Conservation (phyloP, 1,284 basidiomycete genomes). For the Rhizoctonia solani region DNA sequence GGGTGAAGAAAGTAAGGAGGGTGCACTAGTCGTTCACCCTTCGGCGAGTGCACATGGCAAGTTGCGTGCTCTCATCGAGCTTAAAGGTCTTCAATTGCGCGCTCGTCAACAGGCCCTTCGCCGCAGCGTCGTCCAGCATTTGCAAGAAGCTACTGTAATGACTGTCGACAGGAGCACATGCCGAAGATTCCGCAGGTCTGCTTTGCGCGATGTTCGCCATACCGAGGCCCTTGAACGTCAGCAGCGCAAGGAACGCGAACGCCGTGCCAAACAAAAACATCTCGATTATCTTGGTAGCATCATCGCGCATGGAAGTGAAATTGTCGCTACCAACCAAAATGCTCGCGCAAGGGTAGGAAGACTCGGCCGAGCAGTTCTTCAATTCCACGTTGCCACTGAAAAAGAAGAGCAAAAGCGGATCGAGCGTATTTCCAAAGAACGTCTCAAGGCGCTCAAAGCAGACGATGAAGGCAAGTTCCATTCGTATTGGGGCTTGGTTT, state of each 20-base stretch:
- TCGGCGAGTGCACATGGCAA: slow-evolving; percentile 72
- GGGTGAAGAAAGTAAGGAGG: slow-evolving; percentile 42
- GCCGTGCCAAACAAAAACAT: slow-evolving; percentile 94
- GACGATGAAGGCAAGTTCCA: slow-evolving; percentile 74
- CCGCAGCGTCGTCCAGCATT: slow-evolving; percentile 83
- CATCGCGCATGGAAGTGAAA: slow-evolving; percentile 79
- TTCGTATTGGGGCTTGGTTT: background rate
- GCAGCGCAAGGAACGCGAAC: slow-evolving; percentile 91
- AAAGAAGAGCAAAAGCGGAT: slow-evolving; percentile 99
- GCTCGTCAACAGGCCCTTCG: slow-evolving; percentile 89
- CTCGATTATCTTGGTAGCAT: slow-evolving; percentile 92
- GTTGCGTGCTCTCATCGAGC: slow-evolving; percentile 89
- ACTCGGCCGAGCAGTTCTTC: slow-evolving; percentile 84
- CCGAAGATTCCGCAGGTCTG: slow-evolving; percentile 85
- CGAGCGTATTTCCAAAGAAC: slow-evolving; percentile 95
- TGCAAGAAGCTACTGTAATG: slow-evolving; percentile 88
- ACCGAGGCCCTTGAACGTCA: slow-evolving; percentile 91
- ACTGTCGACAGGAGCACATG: slow-evolving; percentile 92
- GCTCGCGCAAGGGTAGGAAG: slow-evolving; percentile 80
- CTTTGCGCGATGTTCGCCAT: slow-evolving; percentile 84
- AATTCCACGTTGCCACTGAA: slow-evolving; percentile 88
- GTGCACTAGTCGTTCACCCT: slow-evolving; percentile 50
- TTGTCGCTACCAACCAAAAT: slow-evolving; percentile 62
- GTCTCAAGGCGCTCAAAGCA: slow-evolving; percentile 95
- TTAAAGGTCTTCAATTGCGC: slow-evolving; percentile 88